These are phyloP conservation scores for Globisporangium paroecandrum DNA, from an alignment of 352 stramenopile species.

Conservation along the genomic window DNA sequence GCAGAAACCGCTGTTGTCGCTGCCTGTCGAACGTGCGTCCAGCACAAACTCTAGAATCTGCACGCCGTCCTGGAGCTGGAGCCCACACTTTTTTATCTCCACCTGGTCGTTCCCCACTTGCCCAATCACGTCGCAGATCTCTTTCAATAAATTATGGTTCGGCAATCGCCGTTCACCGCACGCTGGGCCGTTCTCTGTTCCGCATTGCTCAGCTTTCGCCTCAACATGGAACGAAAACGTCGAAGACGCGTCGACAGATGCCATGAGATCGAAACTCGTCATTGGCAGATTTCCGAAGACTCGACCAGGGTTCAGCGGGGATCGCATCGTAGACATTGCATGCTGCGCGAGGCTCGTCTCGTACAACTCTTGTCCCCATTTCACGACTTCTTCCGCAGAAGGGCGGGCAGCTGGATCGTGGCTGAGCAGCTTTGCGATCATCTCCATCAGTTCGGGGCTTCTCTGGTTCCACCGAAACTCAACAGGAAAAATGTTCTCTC, in stretches of 20 bases:
- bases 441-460: constrained; percentile 66
- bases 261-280: constrained; percentile 22
- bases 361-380: constrained; percentile 78
- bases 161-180: constrained; percentile 53
- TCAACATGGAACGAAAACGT: constrained; percentile 71
- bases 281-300: constrained; percentile 19
- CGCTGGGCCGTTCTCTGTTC: constrained; percentile 30
- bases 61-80: constrained; percentile 69
- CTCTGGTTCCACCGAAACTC: constrained; percentile 47
- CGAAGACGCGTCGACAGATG: constrained; percentile 17
- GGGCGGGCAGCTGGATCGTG: constrained; percentile 50
- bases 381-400: constrained; percentile 60
- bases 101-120: constrained; percentile 51
- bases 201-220: constrained; percentile 39
- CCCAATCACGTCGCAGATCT: constrained; percentile 77
- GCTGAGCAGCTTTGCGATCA: constrained; percentile 60
- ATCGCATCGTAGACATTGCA: constrained; percentile 48
- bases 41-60: constrained; percentile 80
- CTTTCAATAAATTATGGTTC: constrained; percentile 86
- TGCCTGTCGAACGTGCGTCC: constrained; percentile 30
- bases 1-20: constrained; percentile 20
- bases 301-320: constrained; percentile 30
- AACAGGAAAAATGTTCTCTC: constrained; percentile 62
- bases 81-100: constrained; percentile 80
- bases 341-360: constrained; percentile 59